phyloP scores from a whole-genome alignment of 345 rosid genomes.

The Murraya paniculata region DNA sequence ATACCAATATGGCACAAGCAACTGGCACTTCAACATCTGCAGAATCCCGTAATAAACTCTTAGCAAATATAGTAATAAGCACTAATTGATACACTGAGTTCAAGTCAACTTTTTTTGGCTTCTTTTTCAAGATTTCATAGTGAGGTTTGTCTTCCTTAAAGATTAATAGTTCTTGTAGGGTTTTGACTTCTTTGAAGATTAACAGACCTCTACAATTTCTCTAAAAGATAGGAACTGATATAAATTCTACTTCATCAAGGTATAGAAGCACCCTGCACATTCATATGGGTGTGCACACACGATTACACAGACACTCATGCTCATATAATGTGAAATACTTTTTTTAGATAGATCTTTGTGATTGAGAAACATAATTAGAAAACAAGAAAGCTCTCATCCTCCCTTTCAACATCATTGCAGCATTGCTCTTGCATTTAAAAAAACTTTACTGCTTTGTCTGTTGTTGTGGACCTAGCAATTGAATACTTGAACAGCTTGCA shows the following conservation, averaged over 20 bases:
- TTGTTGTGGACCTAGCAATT: background rate
- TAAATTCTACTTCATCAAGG: background rate
- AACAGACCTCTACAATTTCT: background rate
- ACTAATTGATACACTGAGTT: slow-evolving; percentile 3
- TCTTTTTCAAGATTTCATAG: background rate
- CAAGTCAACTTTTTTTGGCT: background rate
- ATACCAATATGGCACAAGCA: slow-evolving; percentile 64
- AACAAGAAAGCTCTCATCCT: background rate
- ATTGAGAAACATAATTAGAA: background rate
- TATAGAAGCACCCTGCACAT: background rate
- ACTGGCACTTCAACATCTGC: slow-evolving; percentile 89
- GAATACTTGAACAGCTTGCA: background rate
- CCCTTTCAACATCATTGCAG: too few relatives aligned
- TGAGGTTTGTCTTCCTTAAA: background rate
- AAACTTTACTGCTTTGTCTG: background rate
- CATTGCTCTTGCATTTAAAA: too few relatives aligned
- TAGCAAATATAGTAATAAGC: slow-evolving; percentile 12
- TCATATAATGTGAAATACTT: too few relatives aligned
- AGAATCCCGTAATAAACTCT: slow-evolving; percentile 18
- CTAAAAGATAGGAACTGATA: background rate
- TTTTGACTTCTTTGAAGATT: background rate
- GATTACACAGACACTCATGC: too few relatives aligned
- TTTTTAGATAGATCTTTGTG: background rate
- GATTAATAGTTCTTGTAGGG: background rate
- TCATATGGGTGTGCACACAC: background rate